phyloP scores from a whole-genome alignment of 2,329 filamentous ascomycete species.

The Stachybotrys elegans region DNA sequence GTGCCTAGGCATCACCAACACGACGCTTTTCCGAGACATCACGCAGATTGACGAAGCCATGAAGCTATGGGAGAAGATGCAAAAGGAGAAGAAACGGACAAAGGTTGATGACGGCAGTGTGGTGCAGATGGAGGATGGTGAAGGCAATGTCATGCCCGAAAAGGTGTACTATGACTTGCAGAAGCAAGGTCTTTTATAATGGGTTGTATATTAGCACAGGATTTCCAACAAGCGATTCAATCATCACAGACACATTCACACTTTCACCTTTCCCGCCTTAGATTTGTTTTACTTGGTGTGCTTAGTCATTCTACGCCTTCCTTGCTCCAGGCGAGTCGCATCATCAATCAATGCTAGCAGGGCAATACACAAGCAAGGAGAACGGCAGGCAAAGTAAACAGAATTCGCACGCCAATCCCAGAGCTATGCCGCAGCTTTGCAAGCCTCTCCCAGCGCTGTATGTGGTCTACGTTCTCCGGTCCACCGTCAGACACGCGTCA shows the following conservation, averaged over 20 bases:
- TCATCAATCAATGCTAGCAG: too few species aligned
- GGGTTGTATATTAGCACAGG: constrained; percentile 3
- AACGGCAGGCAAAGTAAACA: too few species aligned
- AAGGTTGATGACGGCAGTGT: constrained; percentile 75
- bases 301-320: constrained; percentile 14
- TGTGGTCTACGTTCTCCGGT: constrained; percentile 87
- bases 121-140: constrained; percentile 96
- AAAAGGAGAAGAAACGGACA: constrained; percentile 74
- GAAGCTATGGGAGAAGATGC: constrained; percentile 88
- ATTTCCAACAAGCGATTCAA: too few species aligned
- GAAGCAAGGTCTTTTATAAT: constrained; percentile 79
- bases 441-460: constrained; percentile 81
- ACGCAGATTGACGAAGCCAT: constrained; percentile 86
- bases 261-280: too few species aligned
- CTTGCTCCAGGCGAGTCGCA: too few species aligned
- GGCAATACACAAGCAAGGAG: too few species aligned
- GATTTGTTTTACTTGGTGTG: too few species aligned
- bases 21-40: constrained; percentile 88
- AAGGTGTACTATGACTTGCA: constrained; percentile 95
- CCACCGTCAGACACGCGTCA: constrained; percentile 63
- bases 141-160: constrained; percentile 98
- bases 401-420: too few species aligned
- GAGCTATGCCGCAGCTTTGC: constrained; percentile 34
- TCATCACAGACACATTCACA: too few species aligned
- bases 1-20: constrained; percentile 89